Conservation (phyloP, 805 yeast genomes). For the Kodamaea restingae region DNA sequence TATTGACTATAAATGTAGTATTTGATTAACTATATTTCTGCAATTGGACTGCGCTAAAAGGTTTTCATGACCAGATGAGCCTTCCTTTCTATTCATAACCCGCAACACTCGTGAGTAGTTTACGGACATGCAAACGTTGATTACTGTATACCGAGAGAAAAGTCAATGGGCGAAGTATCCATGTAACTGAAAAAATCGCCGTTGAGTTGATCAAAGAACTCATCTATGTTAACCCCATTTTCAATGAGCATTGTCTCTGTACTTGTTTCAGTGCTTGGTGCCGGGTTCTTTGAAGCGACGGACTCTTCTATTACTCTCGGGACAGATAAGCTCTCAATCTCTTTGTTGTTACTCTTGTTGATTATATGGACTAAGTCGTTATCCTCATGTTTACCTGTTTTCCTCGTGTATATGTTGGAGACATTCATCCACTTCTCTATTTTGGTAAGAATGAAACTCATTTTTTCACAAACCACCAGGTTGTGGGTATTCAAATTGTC, state of each 20-base stretch:
- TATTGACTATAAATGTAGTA: no score
- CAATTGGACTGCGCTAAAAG: no score
- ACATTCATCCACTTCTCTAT: constrained; percentile 28
- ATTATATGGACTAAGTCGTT: constrained; percentile 24
- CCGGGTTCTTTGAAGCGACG: constrained; percentile 16
- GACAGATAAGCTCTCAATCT: constrained; percentile 27
- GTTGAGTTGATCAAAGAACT: constrained; percentile 1
- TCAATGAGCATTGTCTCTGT: not conserved
- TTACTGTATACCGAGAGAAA: not conserved
- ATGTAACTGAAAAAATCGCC: constrained; percentile 1
- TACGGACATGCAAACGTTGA: no score
- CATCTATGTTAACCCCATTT: not conserved
- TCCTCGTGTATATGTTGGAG: constrained; percentile 15
- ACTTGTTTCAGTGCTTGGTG: not conserved
- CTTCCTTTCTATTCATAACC: no score
- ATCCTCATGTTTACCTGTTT: constrained; percentile 1
- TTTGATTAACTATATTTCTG: no score
- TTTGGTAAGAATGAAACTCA: constrained; percentile 20
- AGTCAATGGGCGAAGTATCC: not conserved
- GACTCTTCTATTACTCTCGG: constrained; percentile 29
- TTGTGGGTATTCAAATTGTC: constrained; percentile 18
- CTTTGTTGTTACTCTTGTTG: constrained; percentile 28
- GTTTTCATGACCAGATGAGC: no score
- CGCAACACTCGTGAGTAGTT: no score
- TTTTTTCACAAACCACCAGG: constrained; percentile 21